phyloP scores from a whole-genome alignment of 345 rosid genomes.

The Eucalyptus leucophloia region DNA sequence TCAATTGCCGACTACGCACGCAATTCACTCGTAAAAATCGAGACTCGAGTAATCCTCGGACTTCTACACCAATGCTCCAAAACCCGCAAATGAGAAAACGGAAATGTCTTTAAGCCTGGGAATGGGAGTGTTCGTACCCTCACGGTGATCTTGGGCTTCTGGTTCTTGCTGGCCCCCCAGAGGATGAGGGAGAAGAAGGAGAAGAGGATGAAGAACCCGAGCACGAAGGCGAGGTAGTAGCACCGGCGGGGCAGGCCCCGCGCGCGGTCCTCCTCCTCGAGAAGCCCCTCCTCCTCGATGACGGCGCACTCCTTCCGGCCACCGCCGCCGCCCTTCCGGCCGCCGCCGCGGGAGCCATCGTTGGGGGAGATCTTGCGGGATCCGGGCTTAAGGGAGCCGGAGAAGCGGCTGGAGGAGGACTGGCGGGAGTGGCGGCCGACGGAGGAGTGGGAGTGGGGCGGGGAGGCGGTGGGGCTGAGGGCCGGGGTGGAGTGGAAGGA shows the following conservation, averaged over 20 bases:
- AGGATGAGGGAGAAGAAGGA: conserved; percentile 75
- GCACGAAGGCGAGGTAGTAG: conserved; percentile 60
- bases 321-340: conserved; percentile 26
- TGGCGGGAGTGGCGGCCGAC: conserved; percentile 85
- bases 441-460: conserved; percentile 92
- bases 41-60: neutral
- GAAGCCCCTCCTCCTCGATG: conserved; percentile 94
- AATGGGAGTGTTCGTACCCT: conserved; percentile 24
- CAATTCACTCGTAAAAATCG: neutral
- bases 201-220: conserved; percentile 82
- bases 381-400: conserved; percentile 85
- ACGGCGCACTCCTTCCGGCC: conserved; percentile 60
- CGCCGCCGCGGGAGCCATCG: conserved; percentile 34
- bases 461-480: conserved; percentile 82
- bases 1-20: neutral
- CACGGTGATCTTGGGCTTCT: conserved; percentile 79
- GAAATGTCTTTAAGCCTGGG: neutral
- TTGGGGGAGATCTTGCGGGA: conserved; percentile 83
- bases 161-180: conserved; percentile 80
- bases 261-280: conserved; percentile 62
- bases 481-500: conserved; percentile 97
- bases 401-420: conserved; percentile 84
- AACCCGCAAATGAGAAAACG: neutral
- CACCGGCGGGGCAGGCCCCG: conserved; percentile 75
- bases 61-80: neutral